phyloP scores from a whole-genome alignment of 2,329 filamentous ascomycete genomes.

The Fusarium verrucosum region DNA sequence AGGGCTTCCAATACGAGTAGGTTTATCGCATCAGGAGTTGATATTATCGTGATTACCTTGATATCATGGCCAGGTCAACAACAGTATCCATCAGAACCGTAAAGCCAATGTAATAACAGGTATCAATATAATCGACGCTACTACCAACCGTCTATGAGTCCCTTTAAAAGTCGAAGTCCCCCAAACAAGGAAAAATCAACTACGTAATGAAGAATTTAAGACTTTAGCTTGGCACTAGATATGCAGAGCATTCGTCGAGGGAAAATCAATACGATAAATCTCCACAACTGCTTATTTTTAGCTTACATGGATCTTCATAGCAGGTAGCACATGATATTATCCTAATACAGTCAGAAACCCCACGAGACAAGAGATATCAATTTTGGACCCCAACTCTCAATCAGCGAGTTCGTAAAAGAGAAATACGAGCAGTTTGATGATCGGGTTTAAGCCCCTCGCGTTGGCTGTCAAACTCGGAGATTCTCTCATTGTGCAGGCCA shows the following conservation, averaged over 20 bases:
- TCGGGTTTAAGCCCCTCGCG: not conserved
- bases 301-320: not conserved
- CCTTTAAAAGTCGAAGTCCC: not conserved
- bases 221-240: not conserved
- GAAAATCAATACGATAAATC: not conserved
- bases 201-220: not conserved
- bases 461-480: not conserved
- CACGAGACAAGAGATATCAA: not conserved
- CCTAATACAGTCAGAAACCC: not conserved
- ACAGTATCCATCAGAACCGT: too few relatives aligned
- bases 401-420: too few relatives aligned
- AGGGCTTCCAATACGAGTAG: too few relatives aligned
- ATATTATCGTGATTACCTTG: too few relatives aligned
- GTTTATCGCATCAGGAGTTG: too few relatives aligned
- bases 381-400: not conserved
- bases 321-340: not conserved
- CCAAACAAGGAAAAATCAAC: not conserved
- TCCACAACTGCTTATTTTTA: not conserved
- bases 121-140: too few relatives aligned
- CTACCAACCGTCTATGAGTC: not conserved
- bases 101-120: too few relatives aligned
- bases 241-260: too few relatives aligned
- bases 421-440: not conserved
- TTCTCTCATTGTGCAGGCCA: constrained; percentile 11
- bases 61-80: too few relatives aligned